phyloP scores from a whole-genome alignment of 306 rosid genomes.

The Pyrus betulifolia region DNA sequence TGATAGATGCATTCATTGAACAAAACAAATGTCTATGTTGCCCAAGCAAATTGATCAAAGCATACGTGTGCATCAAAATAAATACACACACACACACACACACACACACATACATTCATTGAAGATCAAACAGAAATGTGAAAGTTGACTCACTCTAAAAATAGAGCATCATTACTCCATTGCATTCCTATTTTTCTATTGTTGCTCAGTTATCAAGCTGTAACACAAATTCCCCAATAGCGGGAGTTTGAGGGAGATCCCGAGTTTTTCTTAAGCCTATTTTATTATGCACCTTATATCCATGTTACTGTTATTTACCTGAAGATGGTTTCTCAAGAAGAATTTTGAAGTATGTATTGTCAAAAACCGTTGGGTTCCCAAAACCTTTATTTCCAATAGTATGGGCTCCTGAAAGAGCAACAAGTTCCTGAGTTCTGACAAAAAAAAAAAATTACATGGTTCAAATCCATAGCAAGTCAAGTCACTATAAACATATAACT shows the following conservation, averaged over 20 bases:
- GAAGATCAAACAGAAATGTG: neutral
- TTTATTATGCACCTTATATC: neutral
- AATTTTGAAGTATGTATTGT: slow-evolving; percentile 80
- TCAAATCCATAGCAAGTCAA: slow-evolving; percentile 1
- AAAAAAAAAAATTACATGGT: slow-evolving; percentile 11
- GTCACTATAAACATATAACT: neutral
- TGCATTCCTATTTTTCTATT: neutral
- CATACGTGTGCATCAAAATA: neutral
- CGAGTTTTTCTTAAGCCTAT: neutral
- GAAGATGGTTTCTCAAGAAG: slow-evolving; percentile 76
- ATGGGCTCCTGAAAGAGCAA: slow-evolving; percentile 94
- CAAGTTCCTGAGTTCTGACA: slow-evolving; percentile 75
- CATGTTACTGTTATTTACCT: slow-evolving; percentile 35
- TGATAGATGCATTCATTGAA: neutral
- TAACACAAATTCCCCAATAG: neutral
- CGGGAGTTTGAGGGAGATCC: neutral
- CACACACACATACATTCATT: neutral
- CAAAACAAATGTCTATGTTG: no score
- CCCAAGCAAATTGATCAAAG: neutral
- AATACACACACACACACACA: neutral
- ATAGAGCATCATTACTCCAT: neutral
- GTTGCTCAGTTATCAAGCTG: neutral
- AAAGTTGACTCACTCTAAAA: neutral
- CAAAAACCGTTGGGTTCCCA: slow-evolving; percentile 74
- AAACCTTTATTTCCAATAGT: slow-evolving; percentile 92